Evolutionary conservation across 768 basidiomycete species (phyloP).

Genomic region (Boletus coccyginus): DNA sequence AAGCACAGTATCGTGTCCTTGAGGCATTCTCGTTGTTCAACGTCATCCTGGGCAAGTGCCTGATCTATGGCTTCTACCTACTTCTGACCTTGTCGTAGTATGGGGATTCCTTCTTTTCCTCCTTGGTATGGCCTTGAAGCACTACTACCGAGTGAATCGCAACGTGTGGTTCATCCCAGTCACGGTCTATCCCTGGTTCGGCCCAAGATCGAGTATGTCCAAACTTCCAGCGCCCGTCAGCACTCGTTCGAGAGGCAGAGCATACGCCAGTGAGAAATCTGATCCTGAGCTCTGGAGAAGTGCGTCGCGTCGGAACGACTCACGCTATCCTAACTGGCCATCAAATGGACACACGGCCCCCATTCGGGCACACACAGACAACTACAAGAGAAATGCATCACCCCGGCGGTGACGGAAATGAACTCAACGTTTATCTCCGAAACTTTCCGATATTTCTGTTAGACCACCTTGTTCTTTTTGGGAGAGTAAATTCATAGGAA

Average conservation of each 20-base stretch:
- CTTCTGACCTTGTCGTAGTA: slow-evolving; percentile 35
- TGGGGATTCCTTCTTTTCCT: slow-evolving; percentile 47
- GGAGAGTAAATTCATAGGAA: slow-evolving; percentile 6
- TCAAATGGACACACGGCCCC: slow-evolving; percentile 22
- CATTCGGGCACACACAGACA: slow-evolving; percentile 32
- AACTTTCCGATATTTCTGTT: slow-evolving; percentile 8
- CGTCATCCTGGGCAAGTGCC: slow-evolving; percentile 57
- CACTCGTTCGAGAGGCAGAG: slow-evolving; percentile 35
- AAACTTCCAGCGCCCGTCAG: slow-evolving; percentile 44
- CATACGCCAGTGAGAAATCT: slow-evolving; percentile 28
- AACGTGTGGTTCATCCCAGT: slow-evolving; percentile 70
- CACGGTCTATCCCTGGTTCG: slow-evolving; percentile 73
- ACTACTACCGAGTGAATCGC: slow-evolving; percentile 41
- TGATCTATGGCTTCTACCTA: neutral
- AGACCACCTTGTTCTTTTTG: slow-evolving; percentile 9
- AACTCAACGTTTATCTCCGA: slow-evolving; percentile 6
- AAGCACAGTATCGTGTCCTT: slow-evolving; percentile 84
- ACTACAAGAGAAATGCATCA: slow-evolving; percentile 41
- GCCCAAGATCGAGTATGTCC: slow-evolving; percentile 34
- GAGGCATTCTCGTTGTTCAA: slow-evolving; percentile 81
- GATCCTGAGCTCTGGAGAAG: slow-evolving; percentile 22
- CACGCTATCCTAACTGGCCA: slow-evolving; percentile 20
- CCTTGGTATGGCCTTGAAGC: slow-evolving; percentile 42
- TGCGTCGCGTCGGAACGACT: slow-evolving; percentile 18
- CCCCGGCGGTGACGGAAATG: slow-evolving; percentile 40